These are phyloP conservation scores for Escallonia herrerae DNA, from an alignment of 129 eudicot genomes.

Conservation along the genomic window DNA sequence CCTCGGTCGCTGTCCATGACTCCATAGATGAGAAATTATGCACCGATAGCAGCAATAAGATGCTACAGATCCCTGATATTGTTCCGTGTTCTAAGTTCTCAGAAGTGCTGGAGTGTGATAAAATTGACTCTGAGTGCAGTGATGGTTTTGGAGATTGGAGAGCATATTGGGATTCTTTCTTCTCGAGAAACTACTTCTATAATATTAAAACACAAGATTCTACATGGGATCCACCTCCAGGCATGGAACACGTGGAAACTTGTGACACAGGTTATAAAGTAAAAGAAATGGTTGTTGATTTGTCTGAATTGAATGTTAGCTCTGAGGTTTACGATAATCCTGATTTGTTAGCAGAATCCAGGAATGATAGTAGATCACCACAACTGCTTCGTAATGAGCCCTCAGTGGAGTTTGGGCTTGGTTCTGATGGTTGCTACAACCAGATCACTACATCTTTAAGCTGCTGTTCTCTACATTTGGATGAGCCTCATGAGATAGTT, in stretches of 20 bases:
- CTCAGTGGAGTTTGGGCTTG: slow-evolving; percentile 4
- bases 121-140: slow-evolving; percentile 7
- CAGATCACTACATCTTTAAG: slow-evolving; percentile 8
- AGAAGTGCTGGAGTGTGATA: slow-evolving; percentile 15
- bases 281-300: slow-evolving; percentile 15
- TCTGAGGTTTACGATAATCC: slow-evolving; percentile 11
- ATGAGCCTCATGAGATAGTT: slow-evolving; percentile 5
- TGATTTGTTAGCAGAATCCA: slow-evolving; percentile 16
- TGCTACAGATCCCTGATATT: slow-evolving; percentile 14
- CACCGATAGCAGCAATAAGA: slow-evolving; percentile 10
- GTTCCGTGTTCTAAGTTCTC: slow-evolving; percentile 15
- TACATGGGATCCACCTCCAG: slow-evolving; percentile 81
- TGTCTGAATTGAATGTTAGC: slow-evolving; percentile 15
- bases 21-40: slow-evolving; percentile 22
- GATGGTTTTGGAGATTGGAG: slow-evolving; percentile 56
- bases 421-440: slow-evolving; percentile 14
- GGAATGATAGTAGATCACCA: slow-evolving; percentile 11
- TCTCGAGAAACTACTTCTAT: slow-evolving; percentile 59
- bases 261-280: slow-evolving; percentile 9
- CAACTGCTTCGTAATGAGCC: slow-evolving; percentile 7
- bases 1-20: slow-evolving; percentile 11
- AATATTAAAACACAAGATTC: slow-evolving; percentile 58
- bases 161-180: slow-evolving; percentile 57
- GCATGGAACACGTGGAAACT: slow-evolving; percentile 36
- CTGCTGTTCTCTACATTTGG: background rate